Conservation (phyloP, 495 filamentous ascomycete genomes). For the Annulohypoxylon moriforme region DNA sequence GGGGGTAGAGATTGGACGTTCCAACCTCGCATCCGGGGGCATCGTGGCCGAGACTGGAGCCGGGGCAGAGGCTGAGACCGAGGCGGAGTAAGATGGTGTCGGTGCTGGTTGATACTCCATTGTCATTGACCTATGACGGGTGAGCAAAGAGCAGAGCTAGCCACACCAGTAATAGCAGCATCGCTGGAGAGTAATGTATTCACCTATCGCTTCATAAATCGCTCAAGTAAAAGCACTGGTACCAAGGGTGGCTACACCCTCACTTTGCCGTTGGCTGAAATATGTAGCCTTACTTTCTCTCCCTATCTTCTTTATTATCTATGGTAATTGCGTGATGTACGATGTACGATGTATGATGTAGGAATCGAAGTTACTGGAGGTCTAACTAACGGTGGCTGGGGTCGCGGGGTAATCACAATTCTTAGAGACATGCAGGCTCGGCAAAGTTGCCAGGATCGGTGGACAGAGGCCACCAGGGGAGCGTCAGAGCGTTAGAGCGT, state of each 20-base stretch:
- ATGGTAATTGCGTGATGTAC: neutral
- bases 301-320: neutral
- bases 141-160: neutral
- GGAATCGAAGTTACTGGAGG: too few species aligned
- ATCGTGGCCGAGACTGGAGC: constrained; percentile 16
- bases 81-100: constrained; percentile 38
- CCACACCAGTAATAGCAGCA: neutral
- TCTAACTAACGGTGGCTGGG: constrained; percentile 32
- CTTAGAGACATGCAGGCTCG: constrained; percentile 23
- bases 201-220: neutral
- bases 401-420: constrained; percentile 32
- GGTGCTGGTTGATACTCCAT: constrained; percentile 37
- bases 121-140: constrained; percentile 22
- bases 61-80: constrained; percentile 22
- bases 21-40: constrained; percentile 27
- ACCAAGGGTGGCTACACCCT: neutral
- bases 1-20: constrained; percentile 28
- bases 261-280: neutral
- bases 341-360: neutral
- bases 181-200: neutral
- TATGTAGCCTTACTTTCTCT: neutral
- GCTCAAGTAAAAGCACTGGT: neutral
- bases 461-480: too few species aligned
- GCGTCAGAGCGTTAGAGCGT: constrained; percentile 14
- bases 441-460: constrained; percentile 30